Evolutionary conservation across 164 flowering plant genomes (phyloP), one percentile per base, ranked within the genome.

Genomic region (Tetrastigma voinierianum): DNA sequence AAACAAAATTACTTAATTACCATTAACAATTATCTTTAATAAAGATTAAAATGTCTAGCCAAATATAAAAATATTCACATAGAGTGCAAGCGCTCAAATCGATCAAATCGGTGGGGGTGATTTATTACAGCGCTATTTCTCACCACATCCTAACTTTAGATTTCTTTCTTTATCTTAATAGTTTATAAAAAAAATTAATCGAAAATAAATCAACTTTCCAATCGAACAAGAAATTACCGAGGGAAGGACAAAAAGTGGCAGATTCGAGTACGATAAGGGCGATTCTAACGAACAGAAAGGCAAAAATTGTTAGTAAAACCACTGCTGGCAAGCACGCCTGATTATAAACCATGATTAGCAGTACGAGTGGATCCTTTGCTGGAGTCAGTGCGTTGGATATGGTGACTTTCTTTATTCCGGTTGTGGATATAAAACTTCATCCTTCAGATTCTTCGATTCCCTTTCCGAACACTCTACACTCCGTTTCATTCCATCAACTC

Each of bases 201-300:
- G 13, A 16, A 43, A 68, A 62, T 49, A 46, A 23, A 13, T 2
- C n/a, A 43, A 13, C 14, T 32, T 32, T 32, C 6, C 11, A 40
- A 43, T 18, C n/a, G 19, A 46, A 44, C 1, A 15, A 16, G 13
- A 49, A 66, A 20, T 63, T 77, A 85, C 90, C 85, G 19, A 77
- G n/a, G 5, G 87, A 77, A 52, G 85, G 77, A 67, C 87, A 86
- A 43, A 51, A 46, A n/a, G n/a, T n/a, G n/a, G 84, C 77, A 16
- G 89, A 80, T 70, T 89, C 88, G 23, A 87, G 84, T 9, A 83
- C 79, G 21, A 84, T 24, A 46, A 84, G 76, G 11, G 95, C 90
- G 57, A 78, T 51, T 68, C 91, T 66, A 61, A 89, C 61, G 70
- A 87, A 84, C 40, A 85, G 74, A 67, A 87, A 85, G 90, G 88